phyloP scores from a whole-genome alignment of 495 filamentous ascomycete genomes.

The Daldinia vernicosa region DNA sequence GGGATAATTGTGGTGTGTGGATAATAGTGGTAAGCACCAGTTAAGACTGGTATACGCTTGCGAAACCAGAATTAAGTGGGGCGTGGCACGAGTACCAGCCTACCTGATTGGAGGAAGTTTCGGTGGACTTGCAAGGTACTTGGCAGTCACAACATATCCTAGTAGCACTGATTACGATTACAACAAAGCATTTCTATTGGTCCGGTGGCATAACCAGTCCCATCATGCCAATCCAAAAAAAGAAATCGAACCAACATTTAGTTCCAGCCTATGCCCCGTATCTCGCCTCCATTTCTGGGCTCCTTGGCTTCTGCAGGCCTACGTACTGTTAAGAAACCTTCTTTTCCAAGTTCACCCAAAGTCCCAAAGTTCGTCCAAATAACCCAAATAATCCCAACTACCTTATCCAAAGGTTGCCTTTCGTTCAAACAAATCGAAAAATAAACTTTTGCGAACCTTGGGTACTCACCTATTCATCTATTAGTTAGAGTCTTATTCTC shows the following conservation, averaged over 20 bases:
- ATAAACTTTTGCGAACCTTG: background rate
- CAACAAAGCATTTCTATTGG: constrained; percentile 10
- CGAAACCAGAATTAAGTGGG: too few relatives aligned
- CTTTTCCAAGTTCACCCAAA: constrained; percentile 10
- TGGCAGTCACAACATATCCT: constrained; percentile 4
- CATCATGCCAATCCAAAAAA: constrained; percentile 32
- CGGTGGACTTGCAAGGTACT: constrained; percentile 13
- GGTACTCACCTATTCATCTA: background rate
- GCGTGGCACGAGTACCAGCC: too few relatives aligned
- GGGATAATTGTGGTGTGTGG: too few relatives aligned
- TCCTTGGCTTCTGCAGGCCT: constrained; percentile 4
- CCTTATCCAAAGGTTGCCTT: constrained; percentile 13
- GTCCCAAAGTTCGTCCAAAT: background rate
- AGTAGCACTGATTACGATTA: constrained; percentile 28
- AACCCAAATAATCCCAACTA: background rate
- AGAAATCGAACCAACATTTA: constrained; percentile 29
- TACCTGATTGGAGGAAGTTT: constrained; percentile 20
- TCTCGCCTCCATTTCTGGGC: constrained; percentile 33
- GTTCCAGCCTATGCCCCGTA: constrained; percentile 13
- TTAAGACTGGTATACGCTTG: too few relatives aligned
- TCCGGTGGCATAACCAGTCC: background rate
- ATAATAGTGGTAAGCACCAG: too few relatives aligned
- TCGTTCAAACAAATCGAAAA: constrained; percentile 24
- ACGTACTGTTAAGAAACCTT: background rate
- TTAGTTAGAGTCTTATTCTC: constrained; percentile 8